Base-by-base conservation (phyloP, 495 filamentous ascomycete genomes). In the Ascobolus immersus region DNA sequence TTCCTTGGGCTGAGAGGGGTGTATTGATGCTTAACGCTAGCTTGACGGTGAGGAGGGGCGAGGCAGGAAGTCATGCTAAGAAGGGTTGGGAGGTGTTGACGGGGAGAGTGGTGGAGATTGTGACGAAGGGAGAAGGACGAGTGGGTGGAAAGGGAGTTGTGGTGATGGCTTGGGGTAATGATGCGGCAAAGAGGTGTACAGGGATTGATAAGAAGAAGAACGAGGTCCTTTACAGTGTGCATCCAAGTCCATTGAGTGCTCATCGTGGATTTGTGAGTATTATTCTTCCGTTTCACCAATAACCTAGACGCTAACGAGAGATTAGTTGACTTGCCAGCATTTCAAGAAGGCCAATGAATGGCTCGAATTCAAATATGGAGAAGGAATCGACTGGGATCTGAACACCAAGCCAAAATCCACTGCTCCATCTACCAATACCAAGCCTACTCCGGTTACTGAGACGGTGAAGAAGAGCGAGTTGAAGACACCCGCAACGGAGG, bases 1-100 rank as follows among this genome's bases (percentile, higher is more conserved):
- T 67, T 0, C 80, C 81, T 4, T 96, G 86, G 86, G 84, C 86
- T 4, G 73, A 90, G 41, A 68, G 72, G 17, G 86, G 86, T 28
- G 79, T 96, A 1, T 60, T 96, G 15, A 59, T 94, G 51, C 62
- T 96, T 33, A 96, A 96, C 52, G 79, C 86, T 7, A 84, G 76
- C 42, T 61, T 96, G 11, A 93, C 86, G 0, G 86, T 96, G 26
- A 71, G 77, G 17, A 77, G 77, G 13, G 77, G 84, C 48, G 66
- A 82, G 35, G 67, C 86, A 13, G 80, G 79, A 45, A 75, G 67
- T 22, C 86, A 96, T 50, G 55, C 69, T 0, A 68, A 71, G 42
- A 67, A 67, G 32, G 86, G 86, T 9, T 96, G 86, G 86, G 89
- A 96, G 58, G 55, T 55, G 15, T 74, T 96, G 50, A 96, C 86